Conservation (phyloP, 495 filamentous ascomycete species). For the Cercophora samala region DNA sequence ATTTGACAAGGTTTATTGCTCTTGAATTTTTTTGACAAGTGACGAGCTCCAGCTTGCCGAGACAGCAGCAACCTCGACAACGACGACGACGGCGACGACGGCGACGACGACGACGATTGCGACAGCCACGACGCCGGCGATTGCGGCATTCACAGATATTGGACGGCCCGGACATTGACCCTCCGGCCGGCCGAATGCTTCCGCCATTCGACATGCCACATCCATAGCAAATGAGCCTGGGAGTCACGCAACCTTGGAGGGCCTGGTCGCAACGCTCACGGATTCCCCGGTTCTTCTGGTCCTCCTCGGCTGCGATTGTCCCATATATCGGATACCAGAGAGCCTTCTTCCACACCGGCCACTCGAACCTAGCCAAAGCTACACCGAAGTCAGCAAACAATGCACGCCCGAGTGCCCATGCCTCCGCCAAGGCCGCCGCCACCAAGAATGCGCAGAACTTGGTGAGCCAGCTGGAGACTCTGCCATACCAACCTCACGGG, state of each 20-base stretch:
- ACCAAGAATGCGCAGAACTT: neutral
- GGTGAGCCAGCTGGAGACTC: neutral
- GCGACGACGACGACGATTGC: neutral
- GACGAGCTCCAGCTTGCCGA: neutral
- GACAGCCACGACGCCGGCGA: neutral
- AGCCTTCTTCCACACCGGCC: neutral
- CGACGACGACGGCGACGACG: neutral
- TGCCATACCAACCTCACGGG: neutral
- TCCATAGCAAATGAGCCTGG: constrained; percentile 15
- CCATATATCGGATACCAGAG: neutral
- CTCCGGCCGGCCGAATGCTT: neutral
- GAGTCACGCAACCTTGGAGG: constrained; percentile 12
- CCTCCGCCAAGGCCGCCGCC: neutral
- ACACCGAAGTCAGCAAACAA: neutral
- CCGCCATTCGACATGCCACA: constrained; percentile 11
- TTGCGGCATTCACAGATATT: neutral
- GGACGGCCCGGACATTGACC: neutral
- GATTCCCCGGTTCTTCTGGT: constrained; percentile 2
- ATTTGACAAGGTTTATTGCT: neutral
- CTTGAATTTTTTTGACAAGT: neutral
- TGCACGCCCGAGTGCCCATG: neutral
- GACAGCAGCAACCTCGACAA: neutral
- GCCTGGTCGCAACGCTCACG: constrained; percentile 3
- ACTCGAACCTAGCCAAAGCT: neutral
- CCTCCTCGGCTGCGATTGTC: neutral